These are phyloP conservation scores for Phytophthora podocarpi DNA, from an alignment of 352 stramenopile genomes.

Conservation along the genomic window DNA sequence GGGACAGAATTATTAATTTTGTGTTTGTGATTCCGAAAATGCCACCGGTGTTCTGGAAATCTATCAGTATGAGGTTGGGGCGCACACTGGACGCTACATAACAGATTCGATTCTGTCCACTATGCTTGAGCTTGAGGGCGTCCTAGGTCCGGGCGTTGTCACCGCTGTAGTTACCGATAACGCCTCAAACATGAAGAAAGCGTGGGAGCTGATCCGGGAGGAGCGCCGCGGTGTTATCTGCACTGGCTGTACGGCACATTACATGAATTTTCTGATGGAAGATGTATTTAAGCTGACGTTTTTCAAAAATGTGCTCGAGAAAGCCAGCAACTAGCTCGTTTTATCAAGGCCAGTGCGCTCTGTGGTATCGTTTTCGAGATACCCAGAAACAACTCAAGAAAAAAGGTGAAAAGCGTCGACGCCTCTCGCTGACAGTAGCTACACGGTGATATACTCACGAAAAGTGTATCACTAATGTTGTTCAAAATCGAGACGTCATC, in stretches of 20 bases:
- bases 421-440: neutral
- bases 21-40: conserved; percentile 3
- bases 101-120: neutral
- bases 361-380: neutral
- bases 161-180: conserved; percentile 19
- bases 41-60: conserved; percentile 12
- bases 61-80: neutral
- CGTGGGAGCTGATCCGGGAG: neutral
- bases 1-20: conserved; percentile 22
- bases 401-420: neutral
- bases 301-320: neutral
- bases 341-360: neutral
- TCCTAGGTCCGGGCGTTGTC: neutral
- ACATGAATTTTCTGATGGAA: conserved; percentile 26
- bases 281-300: conserved; percentile 15
- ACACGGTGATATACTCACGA: conserved; percentile 22
- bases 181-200: conserved; percentile 14
- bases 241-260: conserved; percentile 7
- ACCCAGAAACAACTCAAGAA: neutral
- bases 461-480: conserved; percentile 11
- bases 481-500: conserved; percentile 1
- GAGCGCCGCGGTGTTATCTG: conserved; percentile 2
- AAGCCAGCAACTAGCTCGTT: neutral
- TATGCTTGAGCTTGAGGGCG: conserved; percentile 1
- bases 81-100: neutral